A percentile compares a stretch with the other conserved stretches of the same genome.
phyloP scores from a whole-genome alignment of 495 filamentous ascomycete species.

The Poronia punctata region DNA sequence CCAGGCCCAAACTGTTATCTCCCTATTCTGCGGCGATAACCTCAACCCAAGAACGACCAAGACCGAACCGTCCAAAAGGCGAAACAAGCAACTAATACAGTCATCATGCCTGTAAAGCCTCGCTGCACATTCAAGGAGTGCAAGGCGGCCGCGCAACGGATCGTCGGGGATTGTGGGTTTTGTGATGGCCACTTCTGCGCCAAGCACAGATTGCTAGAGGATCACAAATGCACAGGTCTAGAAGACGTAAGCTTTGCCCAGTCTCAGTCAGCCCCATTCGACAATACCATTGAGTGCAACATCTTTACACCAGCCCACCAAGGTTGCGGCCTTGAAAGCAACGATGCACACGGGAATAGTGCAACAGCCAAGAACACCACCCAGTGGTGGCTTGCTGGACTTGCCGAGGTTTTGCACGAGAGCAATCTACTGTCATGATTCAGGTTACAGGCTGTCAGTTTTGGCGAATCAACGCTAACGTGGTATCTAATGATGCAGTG shows the following conservation, averaged over 20 bases:
- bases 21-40: constrained; percentile 3
- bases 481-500: no score
- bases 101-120: constrained; percentile 68
- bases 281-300: constrained; percentile 1
- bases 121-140: constrained; percentile 86
- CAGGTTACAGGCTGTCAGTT: constrained; percentile 20
- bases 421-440: constrained; percentile 17
- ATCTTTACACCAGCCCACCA: no score
- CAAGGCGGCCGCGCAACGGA: constrained; percentile 75
- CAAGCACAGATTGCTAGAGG: constrained; percentile 86
- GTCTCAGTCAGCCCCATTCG: constrained; percentile 5
- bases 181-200: constrained; percentile 90
- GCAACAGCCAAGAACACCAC: constrained; percentile 2
- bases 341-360: no score
- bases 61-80: no score
- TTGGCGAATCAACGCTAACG: constrained; percentile 18
- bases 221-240: constrained; percentile 86
- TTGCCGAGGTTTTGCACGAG: constrained; percentile 30
- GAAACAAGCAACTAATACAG: constrained; percentile 16
- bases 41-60: constrained; percentile 26
- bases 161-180: constrained; percentile 94
- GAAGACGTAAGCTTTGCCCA: constrained; percentile 60
- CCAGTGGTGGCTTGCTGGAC: constrained; percentile 45
- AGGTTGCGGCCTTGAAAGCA: no score
- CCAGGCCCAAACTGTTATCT: no score